phyloP scores from a whole-genome alignment of 2,329 filamentous ascomycete species.

The Pyricularia pennisetigena region DNA sequence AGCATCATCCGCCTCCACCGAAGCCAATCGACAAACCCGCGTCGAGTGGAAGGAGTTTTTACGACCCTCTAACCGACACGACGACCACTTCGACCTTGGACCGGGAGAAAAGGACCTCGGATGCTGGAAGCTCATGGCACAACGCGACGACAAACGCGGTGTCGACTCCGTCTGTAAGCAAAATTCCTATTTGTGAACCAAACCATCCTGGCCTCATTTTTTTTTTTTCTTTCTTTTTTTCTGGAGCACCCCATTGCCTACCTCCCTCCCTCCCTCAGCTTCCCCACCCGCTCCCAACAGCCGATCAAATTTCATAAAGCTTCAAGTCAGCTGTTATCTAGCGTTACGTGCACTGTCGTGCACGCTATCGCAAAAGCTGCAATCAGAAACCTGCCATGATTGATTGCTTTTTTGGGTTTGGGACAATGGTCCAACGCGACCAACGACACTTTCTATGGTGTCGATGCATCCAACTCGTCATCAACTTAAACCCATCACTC shows the following conservation, averaged over 20 bases:
- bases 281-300: neutral
- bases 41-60: conserved; percentile 30
- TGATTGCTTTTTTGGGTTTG: conserved; percentile 1
- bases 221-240: too few relatives aligned
- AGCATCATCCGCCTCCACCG: conserved; percentile 3
- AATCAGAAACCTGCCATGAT: conserved; percentile 1
- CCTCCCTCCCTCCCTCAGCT: conserved; percentile 6
- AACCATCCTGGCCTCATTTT: conserved; percentile 6
- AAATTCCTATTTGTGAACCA: conserved; percentile 7
- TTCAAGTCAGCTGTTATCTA: conserved; percentile 1
- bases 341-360: neutral
- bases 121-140: conserved; percentile 31
- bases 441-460: neutral
- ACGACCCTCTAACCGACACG: conserved; percentile 43
- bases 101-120: conserved; percentile 35
- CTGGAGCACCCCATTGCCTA: conserved; percentile 6
- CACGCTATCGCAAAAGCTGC: neutral
- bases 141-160: conserved; percentile 23
- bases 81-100: conserved; percentile 27
- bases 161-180: conserved; percentile 37
- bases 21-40: conserved; percentile 9
- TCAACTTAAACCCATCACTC: conserved; percentile 1
- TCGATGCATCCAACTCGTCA: conserved; percentile 7
- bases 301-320: neutral
- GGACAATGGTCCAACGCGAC: neutral